Evolutionary conservation across 768 basidiomycete genomes (phyloP), one percentile per base, ranked within the genome.

Genomic region (Suillus luteus): DNA sequence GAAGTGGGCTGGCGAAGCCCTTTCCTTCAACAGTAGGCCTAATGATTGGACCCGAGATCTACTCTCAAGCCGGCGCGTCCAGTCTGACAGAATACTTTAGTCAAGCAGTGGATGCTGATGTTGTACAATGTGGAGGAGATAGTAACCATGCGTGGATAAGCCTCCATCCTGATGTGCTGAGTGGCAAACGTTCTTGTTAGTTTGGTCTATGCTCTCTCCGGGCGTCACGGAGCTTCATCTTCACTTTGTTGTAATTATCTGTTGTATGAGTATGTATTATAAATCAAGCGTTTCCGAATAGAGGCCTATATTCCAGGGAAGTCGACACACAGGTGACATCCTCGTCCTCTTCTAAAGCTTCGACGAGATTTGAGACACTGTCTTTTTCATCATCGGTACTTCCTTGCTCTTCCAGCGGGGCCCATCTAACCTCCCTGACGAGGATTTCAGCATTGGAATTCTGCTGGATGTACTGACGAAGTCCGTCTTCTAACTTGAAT

Each of bases 291-390:
- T 35, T 54, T 35, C 37, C 72, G 38, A 75, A 60, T 24, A 77
- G 59, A 64, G 51, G 61, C 41, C 71, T 74, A 33, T 67, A 64
- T 48, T 82, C 82, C 60, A 81, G 64, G 31, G 81, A 85, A 52
- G 86, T 87, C 78, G 84, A 88, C 31, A 90, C 84, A 62, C 80
- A 80, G 62, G 84, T 74, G 14, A 83, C 83, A 69, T 90, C 89
- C 60, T 84, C 85, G 64, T 84, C 76, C 27, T 77, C 83, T 72
- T 87, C 86, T 58, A 90, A 72, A 5, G 78, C 81, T 49, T 83
- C 79, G 22, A 87, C 74, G 24, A 90, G 75, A 12, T 72, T 70
- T 38, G 77, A 75, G 9, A 89, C 70, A 55, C 76, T 77, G 46
- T 63, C 64, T 27, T 73, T 69, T 59, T 77, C 74, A 35, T 74